Evolutionary conservation across 352 stramenopile genomes (phyloP), one percentile per base, ranked within the genome.

Genomic region (Pythium brassicae): DNA sequence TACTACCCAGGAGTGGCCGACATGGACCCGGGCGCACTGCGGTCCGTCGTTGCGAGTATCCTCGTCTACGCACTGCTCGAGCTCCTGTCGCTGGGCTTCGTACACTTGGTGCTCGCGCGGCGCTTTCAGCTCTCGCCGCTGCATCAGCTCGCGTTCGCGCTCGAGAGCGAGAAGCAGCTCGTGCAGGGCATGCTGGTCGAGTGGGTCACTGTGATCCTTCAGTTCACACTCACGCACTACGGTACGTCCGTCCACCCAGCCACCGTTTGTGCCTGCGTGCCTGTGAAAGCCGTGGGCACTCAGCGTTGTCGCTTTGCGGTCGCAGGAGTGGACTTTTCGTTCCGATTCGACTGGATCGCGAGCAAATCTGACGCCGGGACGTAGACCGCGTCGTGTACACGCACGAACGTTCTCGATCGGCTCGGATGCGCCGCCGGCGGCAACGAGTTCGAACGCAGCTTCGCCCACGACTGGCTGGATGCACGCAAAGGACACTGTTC

Each of bases 201-300:
- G 0, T 60, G 54, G 54, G 22, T 40, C 0, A 11, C 40, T 0
- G 23, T 60, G 1, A 1, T 53, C 0, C 19, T 60, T 0, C 54
- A 53, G 45, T 54, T 60, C 45, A 53, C 45, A 0, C 54, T 60
- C 5, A 22, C 11, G 3, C 54, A 60, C 37, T 19, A 57, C 25
- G 52, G 29, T 35, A 9, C 29, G 29, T 35, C 29, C 9, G 4
- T 4, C 29, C 9, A 35, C 5, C 9, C 5, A 35, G 9, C 29
- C 29, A n/a, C 9, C 9, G 29, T 9, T 35, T 9, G 29, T 35
- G 29, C 9, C 29, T 35, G n/a, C n/a, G n/a, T 35, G 29, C 29
- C 9, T 35, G 29, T 35, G 4, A 4, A 4, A 35, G 29, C 9
- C 29, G n/a, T 35, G 29, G 9, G 5, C 9, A 4, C 4, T 35